Conservation (phyloP, 768 basidiomycete genomes). For the Hemileccinum impolitum region DNA sequence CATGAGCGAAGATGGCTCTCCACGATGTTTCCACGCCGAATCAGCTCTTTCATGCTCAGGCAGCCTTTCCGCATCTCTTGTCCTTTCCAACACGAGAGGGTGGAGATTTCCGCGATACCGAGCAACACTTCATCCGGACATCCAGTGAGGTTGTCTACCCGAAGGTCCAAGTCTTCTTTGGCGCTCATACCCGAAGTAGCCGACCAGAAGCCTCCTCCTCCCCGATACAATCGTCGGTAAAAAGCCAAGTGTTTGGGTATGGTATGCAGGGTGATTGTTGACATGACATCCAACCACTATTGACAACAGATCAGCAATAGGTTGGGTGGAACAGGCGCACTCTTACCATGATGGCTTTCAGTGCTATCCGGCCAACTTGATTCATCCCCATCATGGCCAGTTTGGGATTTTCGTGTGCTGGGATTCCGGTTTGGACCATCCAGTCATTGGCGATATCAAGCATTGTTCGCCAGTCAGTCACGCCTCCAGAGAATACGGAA, state of each 20-base stretch:
- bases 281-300: conserved; percentile 79
- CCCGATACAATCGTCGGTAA: conserved; percentile 64
- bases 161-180: conserved; percentile 43
- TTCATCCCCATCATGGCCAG: conserved; percentile 54
- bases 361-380: conserved; percentile 50
- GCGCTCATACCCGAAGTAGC: conserved; percentile 25
- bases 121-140: conserved; percentile 79
- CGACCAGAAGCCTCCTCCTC: conserved; percentile 45
- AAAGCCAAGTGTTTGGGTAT: conserved; percentile 64
- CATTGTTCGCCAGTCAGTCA: conserved; percentile 65
- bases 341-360: conserved; percentile 74
- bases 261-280: conserved; percentile 57
- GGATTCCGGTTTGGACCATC: conserved; percentile 65
- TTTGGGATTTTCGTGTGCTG: conserved; percentile 62
- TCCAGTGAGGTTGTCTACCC: conserved; percentile 68
- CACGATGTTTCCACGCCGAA: conserved; percentile 67
- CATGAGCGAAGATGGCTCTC: conserved; percentile 59
- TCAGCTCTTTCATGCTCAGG: conserved; percentile 71
- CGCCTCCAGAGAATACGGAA: conserved; percentile 66
- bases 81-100: conserved; percentile 72
- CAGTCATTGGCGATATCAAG: conserved; percentile 74
- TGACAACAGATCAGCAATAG: conserved; percentile 15
- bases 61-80: conserved; percentile 60
- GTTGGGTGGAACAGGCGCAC: background rate
- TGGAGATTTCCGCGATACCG: conserved; percentile 70